Conservation (phyloP, 768 basidiomycete genomes). For the Boletus insuetus region DNA sequence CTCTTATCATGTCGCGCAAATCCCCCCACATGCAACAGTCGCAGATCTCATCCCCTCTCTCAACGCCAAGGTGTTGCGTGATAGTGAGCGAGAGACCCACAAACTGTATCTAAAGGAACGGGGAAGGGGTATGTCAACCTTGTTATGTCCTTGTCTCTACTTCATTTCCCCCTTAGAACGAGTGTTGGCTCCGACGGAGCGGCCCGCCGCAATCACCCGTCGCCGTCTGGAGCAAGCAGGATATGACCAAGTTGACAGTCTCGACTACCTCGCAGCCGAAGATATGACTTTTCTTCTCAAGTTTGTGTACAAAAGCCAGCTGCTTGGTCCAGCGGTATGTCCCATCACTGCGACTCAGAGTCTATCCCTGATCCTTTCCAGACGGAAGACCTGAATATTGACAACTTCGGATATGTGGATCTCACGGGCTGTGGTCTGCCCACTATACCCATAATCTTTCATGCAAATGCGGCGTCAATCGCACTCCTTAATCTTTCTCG, state of each 20-base stretch:
- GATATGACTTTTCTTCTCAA: slow-evolving; percentile 83
- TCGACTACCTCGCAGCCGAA: slow-evolving; percentile 73
- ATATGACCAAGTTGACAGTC: slow-evolving; percentile 75
- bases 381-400: slow-evolving; percentile 73
- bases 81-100: slow-evolving; percentile 56
- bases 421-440: slow-evolving; percentile 77
- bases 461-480: slow-evolving; percentile 82
- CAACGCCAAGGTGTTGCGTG: slow-evolving; percentile 52
- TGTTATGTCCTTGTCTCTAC: neutral
- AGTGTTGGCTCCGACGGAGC: slow-evolving; percentile 74
- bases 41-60: slow-evolving; percentile 61
- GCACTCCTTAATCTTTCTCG: slow-evolving; percentile 83
- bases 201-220: slow-evolving; percentile 81
- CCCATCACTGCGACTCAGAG: neutral
- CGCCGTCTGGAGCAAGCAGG: slow-evolving; percentile 86
- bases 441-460: slow-evolving; percentile 84
- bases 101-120: slow-evolving; percentile 73
- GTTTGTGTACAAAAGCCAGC: slow-evolving; percentile 84
- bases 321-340: slow-evolving; percentile 62
- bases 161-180: slow-evolving; percentile 56
- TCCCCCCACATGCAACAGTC: slow-evolving; percentile 65
- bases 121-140: slow-evolving; percentile 56
- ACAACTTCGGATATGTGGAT: slow-evolving; percentile 76
- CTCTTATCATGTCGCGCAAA: slow-evolving; percentile 66
- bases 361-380: slow-evolving; percentile 28